These are phyloP conservation scores for Pichia exigua DNA, from an alignment of 805 yeast species.

Conservation along the genomic window DNA sequence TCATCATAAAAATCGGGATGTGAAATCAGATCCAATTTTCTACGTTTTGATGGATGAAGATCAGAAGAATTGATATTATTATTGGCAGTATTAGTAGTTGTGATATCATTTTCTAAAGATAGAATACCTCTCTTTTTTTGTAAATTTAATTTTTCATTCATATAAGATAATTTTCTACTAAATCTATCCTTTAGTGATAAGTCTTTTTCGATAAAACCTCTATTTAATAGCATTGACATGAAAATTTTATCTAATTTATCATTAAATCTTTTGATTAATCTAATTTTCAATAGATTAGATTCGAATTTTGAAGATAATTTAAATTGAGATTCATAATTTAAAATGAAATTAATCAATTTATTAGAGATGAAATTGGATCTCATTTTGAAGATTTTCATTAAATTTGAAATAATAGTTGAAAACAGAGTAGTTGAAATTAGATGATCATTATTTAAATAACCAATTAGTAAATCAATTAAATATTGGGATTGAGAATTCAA, in stretches of 20 bases:
- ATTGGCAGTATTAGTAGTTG: too few species aligned
- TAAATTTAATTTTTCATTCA: slow-evolving; percentile 24
- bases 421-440: slow-evolving; percentile 49
- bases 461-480: slow-evolving; percentile 57
- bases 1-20: slow-evolving; percentile 22
- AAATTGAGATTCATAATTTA: slow-evolving; percentile 51
- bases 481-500: slow-evolving; percentile 68
- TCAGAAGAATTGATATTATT: slow-evolving; percentile 20
- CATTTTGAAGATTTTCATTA: slow-evolving; percentile 53
- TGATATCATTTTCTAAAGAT: slow-evolving; percentile 34
- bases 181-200: slow-evolving; percentile 25
- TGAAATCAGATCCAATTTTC: not conserved
- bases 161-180: slow-evolving; percentile 26
- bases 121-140: slow-evolving; percentile 22
- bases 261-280: slow-evolving; percentile 28
- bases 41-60: slow-evolving; percentile 19
- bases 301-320: slow-evolving; percentile 47
- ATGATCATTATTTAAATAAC: slow-evolving; percentile 47
- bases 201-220: slow-evolving; percentile 28
- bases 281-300: slow-evolving; percentile 24
- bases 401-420: slow-evolving; percentile 60
- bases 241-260: slow-evolving; percentile 30
- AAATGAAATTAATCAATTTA: slow-evolving; percentile 50
- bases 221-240: slow-evolving; percentile 27
- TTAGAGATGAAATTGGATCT: slow-evolving; percentile 52